Percentiles rank a stretch among this genome's conserved stretches.
These are phyloP conservation scores for Adansonia digitata DNA, from an alignment of 345 rosid genomes.

Conservation along the genomic window DNA sequence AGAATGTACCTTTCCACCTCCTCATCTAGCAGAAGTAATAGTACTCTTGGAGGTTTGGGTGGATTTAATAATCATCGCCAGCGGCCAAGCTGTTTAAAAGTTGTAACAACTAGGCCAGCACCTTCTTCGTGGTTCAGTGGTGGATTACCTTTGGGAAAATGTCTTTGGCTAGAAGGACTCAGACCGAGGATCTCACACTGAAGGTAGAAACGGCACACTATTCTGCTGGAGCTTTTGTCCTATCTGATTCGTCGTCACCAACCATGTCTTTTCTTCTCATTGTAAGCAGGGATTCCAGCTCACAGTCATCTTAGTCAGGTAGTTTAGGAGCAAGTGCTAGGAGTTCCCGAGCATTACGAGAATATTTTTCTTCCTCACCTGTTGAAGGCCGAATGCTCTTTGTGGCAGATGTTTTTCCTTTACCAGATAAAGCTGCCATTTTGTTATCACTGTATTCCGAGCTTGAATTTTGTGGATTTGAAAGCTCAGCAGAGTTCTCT, in stretches of 20 bases:
- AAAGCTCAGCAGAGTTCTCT: constrained; percentile 59
- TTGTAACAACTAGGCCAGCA: constrained; percentile 85
- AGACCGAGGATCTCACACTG: constrained; percentile 72
- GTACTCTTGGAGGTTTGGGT: constrained; percentile 55
- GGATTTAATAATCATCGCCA: constrained; percentile 52
- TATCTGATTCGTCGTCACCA: constrained; percentile 90
- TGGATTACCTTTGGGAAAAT: constrained; percentile 80
- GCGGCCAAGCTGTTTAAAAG: constrained; percentile 82
- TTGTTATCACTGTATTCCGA: constrained; percentile 79
- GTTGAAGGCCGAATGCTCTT: constrained; percentile 98
- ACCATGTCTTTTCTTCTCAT: constrained; percentile 83
- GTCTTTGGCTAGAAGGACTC: constrained; percentile 70
- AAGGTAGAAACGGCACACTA: constrained; percentile 84
- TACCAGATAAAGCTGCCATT: constrained; percentile 71
- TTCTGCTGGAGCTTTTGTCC: constrained; percentile 84
- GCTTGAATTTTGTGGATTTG: constrained; percentile 74
- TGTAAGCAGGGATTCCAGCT: constrained; percentile 73
- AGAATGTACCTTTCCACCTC: constrained; percentile 93
- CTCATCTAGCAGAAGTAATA: constrained; percentile 54
- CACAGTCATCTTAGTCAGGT: constrained; percentile 61
- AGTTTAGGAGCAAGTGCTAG: constrained; percentile 61
- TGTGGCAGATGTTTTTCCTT: constrained; percentile 85
- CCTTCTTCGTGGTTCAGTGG: constrained; percentile 86
- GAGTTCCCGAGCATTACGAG: constrained; percentile 78
- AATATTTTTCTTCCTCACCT: constrained; percentile 78